phyloP scores from a whole-genome alignment of 805 yeast species.

The Wickerhamomyces strasburgensis region DNA sequence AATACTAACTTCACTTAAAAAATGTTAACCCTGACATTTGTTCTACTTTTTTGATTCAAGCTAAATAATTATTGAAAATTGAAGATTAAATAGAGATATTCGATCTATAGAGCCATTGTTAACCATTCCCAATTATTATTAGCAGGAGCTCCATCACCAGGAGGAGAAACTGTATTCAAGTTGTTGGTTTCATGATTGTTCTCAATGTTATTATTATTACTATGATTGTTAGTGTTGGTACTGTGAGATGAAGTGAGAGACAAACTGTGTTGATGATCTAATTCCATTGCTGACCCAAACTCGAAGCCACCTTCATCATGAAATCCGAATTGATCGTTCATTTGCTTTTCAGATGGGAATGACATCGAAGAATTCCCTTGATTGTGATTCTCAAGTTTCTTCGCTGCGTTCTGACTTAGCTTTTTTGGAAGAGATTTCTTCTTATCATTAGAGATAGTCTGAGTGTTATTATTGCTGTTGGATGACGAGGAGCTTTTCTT shows the following conservation, averaged over 20 bases:
- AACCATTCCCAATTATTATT: constrained; percentile 29
- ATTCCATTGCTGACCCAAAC: constrained; percentile 10
- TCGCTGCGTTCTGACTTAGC: not conserved
- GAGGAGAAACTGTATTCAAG: constrained; percentile 3
- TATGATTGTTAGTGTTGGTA: not conserved
- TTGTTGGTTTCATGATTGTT: constrained; percentile 1
- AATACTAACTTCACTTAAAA: no score
- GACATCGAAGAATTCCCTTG: no score
- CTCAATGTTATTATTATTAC: not conserved
- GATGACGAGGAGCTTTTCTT: not conserved
- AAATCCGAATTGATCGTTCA: constrained; percentile 8
- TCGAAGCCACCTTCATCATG: constrained; percentile 12
- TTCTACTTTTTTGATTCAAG: no score
- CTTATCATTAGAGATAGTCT: constrained; percentile 4
- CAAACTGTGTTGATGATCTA: constrained; percentile 5
- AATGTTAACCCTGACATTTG: no score
- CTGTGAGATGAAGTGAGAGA: no score
- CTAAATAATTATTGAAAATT: not conserved
- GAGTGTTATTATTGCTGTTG: constrained; percentile 1
- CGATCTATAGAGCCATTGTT: constrained; percentile 20
- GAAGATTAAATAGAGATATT: constrained; percentile 1
- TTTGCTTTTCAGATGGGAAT: not conserved
- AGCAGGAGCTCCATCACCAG: constrained; percentile 12
- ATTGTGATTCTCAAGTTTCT: no score
- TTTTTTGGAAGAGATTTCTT: constrained; percentile 3